Percentiles rank a stretch among this genome's conserved stretches.
Evolutionary conservation across 306 rosid genomes (phyloP).

Genomic region (Biancaea sappan): DNA sequence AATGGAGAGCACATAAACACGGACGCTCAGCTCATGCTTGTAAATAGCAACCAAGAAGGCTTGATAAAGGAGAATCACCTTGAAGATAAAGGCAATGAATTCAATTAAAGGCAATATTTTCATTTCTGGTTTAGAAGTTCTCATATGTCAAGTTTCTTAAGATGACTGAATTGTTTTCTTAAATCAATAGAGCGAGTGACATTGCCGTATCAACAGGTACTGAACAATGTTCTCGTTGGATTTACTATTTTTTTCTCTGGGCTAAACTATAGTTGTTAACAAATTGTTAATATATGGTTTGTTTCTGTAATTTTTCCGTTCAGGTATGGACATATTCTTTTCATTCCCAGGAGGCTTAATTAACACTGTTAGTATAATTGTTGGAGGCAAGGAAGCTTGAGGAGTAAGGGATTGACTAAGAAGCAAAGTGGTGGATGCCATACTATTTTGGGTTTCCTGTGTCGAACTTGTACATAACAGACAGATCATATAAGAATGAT

Average conservation of each 20-base stretch:
- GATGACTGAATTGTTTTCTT: constrained; percentile 8
- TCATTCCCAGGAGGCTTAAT: constrained; percentile 41
- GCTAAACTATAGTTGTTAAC: neutral
- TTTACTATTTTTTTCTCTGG: neutral
- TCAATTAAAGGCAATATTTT: constrained; percentile 54
- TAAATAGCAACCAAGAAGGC: constrained; percentile 56
- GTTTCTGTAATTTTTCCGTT: neutral
- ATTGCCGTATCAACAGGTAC: neutral
- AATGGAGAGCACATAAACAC: constrained; percentile 56
- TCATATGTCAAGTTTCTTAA: constrained; percentile 22
- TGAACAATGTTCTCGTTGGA: constrained; percentile 7
- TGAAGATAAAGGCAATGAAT: constrained; percentile 43
- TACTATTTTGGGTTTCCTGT: constrained; percentile 25
- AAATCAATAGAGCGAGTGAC: neutral
- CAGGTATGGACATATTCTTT: constrained; percentile 58
- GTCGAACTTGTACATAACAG: constrained; percentile 57
- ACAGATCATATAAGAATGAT: constrained; percentile 33
- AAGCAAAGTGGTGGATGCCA: constrained; percentile 46
- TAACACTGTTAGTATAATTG: constrained; percentile 45
- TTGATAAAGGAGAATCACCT: constrained; percentile 61
- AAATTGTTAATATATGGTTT: neutral
- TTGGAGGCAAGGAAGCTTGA: constrained; percentile 47
- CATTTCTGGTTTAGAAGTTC: constrained; percentile 11
- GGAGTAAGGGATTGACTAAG: constrained; percentile 40
- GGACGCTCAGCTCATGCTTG: constrained; percentile 69